Conservation (phyloP, 495 filamentous ascomycete genomes). For the Apodospora peruviana region DNA sequence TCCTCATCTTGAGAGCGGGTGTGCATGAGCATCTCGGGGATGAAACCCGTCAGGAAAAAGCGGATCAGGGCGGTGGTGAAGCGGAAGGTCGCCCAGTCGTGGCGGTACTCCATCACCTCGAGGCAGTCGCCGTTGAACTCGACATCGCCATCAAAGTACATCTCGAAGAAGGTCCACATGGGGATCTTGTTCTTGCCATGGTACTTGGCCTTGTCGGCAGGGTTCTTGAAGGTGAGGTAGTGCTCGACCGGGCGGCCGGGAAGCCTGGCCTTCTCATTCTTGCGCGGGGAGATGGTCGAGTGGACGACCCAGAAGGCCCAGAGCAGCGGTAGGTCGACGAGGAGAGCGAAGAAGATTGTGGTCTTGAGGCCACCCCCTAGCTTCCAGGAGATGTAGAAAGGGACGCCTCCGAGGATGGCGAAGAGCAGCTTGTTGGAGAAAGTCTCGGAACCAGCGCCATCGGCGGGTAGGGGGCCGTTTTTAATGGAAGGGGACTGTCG, state of each 20-base stretch:
- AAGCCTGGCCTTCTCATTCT: slow-evolving; percentile 69
- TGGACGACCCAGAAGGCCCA: slow-evolving; percentile 63
- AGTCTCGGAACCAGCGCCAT: slow-evolving; percentile 60
- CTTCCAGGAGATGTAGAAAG: slow-evolving; percentile 62
- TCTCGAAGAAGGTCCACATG: slow-evolving; percentile 82
- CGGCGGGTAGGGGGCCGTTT: slow-evolving; percentile 76
- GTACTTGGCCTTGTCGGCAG: slow-evolving; percentile 66
- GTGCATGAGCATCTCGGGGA: slow-evolving; percentile 75
- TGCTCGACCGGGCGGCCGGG: slow-evolving; percentile 77
- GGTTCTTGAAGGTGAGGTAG: slow-evolving; percentile 79
- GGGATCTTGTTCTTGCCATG: slow-evolving; percentile 74
- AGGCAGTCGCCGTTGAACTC: slow-evolving; percentile 81
- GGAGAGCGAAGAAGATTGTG: slow-evolving; percentile 60
- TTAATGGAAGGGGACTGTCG: slow-evolving; percentile 68
- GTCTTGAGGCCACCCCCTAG: slow-evolving; percentile 69
- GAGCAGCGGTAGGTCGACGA: slow-evolving; percentile 63
- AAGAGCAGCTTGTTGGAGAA: slow-evolving; percentile 65
- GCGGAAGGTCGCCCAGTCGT: slow-evolving; percentile 81
- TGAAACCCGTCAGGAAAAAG: slow-evolving; percentile 46
- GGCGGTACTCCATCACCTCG: slow-evolving; percentile 75
- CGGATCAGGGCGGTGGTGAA: slow-evolving; percentile 65
- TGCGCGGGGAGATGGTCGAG: slow-evolving; percentile 64
- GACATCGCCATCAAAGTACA: slow-evolving; percentile 81
- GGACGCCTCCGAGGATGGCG: slow-evolving; percentile 52
- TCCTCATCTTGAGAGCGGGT: slow-evolving; percentile 77